Conservation (phyloP, 768 basidiomycete genomes). For the Suillus variegatus region DNA sequence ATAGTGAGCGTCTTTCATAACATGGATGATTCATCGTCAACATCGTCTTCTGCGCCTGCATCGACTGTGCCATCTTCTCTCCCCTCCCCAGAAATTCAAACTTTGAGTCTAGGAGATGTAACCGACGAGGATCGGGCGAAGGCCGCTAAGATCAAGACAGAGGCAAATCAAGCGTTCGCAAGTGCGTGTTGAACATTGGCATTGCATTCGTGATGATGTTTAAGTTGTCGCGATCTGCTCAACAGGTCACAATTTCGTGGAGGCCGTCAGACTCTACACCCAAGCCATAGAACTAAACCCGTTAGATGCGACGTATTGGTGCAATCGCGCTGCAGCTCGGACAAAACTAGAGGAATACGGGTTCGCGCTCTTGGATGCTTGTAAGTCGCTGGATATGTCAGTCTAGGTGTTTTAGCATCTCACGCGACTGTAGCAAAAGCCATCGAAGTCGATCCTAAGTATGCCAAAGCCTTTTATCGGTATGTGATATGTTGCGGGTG, state of each 20-base stretch:
- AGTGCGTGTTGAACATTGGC: slow-evolving; percentile 43
- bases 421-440: slow-evolving; percentile 61
- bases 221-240: slow-evolving; percentile 6
- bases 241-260: slow-evolving; percentile 70
- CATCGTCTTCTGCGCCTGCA: slow-evolving; percentile 30
- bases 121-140: slow-evolving; percentile 70
- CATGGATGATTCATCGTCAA: slow-evolving; percentile 26
- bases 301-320: slow-evolving; percentile 86
- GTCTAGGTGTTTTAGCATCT: not conserved
- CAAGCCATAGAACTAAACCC: slow-evolving; percentile 88
- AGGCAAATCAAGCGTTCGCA: slow-evolving; percentile 88
- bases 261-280: slow-evolving; percentile 78
- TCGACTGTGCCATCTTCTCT: slow-evolving; percentile 57
- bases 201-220: not conserved
- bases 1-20: not conserved
- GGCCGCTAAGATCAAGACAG: slow-evolving; percentile 73
- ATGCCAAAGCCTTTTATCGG: slow-evolving; percentile 90
- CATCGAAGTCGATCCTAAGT: slow-evolving; percentile 83
- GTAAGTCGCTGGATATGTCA: slow-evolving; percentile 46
- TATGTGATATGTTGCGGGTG: slow-evolving; percentile 29
- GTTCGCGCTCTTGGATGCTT: slow-evolving; percentile 85
- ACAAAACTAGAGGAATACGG: slow-evolving; percentile 95
- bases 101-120: slow-evolving; percentile 55
- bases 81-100: slow-evolving; percentile 59
- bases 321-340: slow-evolving; percentile 89